Percentiles rank a stretch among this genome's conserved stretches.
These are phyloP conservation scores for Lentinula lateritia DNA, from an alignment of 768 basidiomycete species.

Conservation along the genomic window DNA sequence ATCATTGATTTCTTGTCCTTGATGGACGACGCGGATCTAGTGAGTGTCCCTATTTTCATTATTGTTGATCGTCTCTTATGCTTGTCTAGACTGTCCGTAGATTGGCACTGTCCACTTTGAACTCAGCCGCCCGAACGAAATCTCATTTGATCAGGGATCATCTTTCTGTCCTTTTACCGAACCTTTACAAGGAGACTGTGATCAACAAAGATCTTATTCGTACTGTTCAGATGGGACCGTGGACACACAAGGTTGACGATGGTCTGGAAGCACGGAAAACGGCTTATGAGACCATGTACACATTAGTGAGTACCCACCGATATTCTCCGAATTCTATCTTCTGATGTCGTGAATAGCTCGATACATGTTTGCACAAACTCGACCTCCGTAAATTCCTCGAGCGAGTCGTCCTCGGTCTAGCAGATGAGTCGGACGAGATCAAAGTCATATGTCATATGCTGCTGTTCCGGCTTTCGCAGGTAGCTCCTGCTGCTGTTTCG, in stretches of 20 bases:
- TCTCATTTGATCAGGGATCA: conserved; percentile 89
- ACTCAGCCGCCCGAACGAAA: conserved; percentile 93
- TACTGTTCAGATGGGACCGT: conserved; percentile 95
- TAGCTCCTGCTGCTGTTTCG: conserved; percentile 78
- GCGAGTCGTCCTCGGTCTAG: conserved; percentile 75
- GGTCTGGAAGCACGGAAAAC: conserved; percentile 95
- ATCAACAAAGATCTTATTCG: conserved; percentile 77
- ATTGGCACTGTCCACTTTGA: conserved; percentile 83
- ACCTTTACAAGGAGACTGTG: conserved; percentile 79
- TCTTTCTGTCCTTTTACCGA: conserved; percentile 67
- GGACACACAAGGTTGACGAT: conserved; percentile 96
- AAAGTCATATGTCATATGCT: conserved; percentile 96
- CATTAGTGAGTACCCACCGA: conserved; percentile 54
- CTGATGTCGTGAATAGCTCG: conserved; percentile 46
- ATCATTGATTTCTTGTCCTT: conserved; percentile 89
- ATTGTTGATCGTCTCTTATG: not conserved
- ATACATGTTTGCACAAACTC: conserved; percentile 84
- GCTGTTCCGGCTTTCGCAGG: conserved; percentile 83
- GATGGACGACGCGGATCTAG: conserved; percentile 85
- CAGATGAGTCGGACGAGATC: conserved; percentile 92
- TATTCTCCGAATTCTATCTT: not conserved
- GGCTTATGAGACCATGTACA: conserved; percentile 96
- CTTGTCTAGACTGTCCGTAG: conserved; percentile 75
- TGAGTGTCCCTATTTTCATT: conserved; percentile 28
- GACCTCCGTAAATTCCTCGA: conserved; percentile 83